Percentiles rank a stretch among this genome's conserved stretches.
Evolutionary conservation across 2,329 filamentous ascomycete species (phyloP).

Genomic region (Eutypa lata): DNA sequence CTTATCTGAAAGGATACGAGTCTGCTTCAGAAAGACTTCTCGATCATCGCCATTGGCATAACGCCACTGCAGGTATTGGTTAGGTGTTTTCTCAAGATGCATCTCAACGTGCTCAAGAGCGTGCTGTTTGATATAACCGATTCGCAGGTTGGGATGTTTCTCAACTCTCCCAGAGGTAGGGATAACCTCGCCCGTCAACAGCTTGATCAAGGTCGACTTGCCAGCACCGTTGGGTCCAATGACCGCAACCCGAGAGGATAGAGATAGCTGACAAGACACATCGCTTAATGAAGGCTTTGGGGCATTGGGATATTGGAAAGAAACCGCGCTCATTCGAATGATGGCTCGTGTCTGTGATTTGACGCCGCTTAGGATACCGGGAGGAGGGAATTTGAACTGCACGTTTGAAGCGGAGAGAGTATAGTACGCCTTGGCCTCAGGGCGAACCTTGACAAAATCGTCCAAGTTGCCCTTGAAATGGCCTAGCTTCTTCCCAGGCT

Average conservation of each 20-base stretch:
- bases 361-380: constrained; percentile 89
- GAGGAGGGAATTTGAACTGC: constrained; percentile 97
- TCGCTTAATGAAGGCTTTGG: constrained; percentile 83
- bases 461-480: constrained; percentile 81
- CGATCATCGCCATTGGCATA: constrained; percentile 96
- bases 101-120: constrained; percentile 98
- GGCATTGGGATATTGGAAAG: constrained; percentile 89
- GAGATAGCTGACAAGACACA: constrained; percentile 80
- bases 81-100: constrained; percentile 98
- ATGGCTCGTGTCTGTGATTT: constrained; percentile 94
- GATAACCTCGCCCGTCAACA: constrained; percentile 88
- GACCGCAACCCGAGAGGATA: constrained; percentile 92
- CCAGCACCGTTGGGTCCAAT: constrained; percentile 97
- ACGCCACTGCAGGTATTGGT: constrained; percentile 98
- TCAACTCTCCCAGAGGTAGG: constrained; percentile 84
- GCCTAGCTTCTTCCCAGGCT: constrained; percentile 87
- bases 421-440: constrained; percentile 97
- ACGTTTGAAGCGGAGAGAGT: constrained; percentile 84
- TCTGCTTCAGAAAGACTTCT: constrained; percentile 97
- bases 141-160: constrained; percentile 97
- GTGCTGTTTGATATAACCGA: constrained; percentile 99
- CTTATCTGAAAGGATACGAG: constrained; percentile 78
- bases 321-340: constrained; percentile 88
- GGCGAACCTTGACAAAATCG: constrained; percentile 82
- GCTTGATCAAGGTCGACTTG: constrained; percentile 97